Conservation (phyloP, 495 filamentous ascomycete species). For the Bacidia rubella region DNA sequence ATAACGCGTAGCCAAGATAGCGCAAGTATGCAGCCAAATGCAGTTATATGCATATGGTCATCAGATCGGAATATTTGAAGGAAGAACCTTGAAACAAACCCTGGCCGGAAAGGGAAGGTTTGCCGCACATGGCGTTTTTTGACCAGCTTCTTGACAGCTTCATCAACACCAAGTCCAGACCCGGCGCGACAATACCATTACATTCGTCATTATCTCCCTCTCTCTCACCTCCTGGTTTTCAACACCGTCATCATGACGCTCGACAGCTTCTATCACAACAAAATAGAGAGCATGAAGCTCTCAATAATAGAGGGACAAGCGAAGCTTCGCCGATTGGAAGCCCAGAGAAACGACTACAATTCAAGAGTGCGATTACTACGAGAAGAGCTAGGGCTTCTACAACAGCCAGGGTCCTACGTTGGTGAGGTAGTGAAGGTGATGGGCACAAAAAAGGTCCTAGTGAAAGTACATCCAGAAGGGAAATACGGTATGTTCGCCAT, state of each 20-base stretch:
- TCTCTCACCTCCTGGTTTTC: not conserved
- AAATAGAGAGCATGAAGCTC: slow-evolving; percentile 99
- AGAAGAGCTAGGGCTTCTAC: slow-evolving; percentile 90
- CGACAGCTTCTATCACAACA: slow-evolving; percentile 98
- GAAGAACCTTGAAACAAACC: not conserved
- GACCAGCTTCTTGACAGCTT: not conserved
- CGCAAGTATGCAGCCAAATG: not conserved
- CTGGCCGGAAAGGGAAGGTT: not conserved
- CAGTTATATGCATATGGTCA: not conserved
- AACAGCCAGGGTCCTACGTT: slow-evolving; percentile 96
- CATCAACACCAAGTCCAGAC: not conserved
- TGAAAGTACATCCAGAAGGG: slow-evolving; percentile 97
- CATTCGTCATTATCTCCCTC: not conserved
- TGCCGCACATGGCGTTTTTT: not conserved
- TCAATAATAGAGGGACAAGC: slow-evolving; percentile 98
- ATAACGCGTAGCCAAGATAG: not conserved
- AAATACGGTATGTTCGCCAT: slow-evolving; percentile 74
- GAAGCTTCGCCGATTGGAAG: slow-evolving; percentile 84
- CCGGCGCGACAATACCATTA: not conserved
- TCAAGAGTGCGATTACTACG: slow-evolving; percentile 88
- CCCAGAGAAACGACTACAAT: slow-evolving; percentile 98
- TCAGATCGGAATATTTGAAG: not conserved
- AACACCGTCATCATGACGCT: slow-evolving; percentile 66
- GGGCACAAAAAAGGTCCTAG: slow-evolving; percentile 97
- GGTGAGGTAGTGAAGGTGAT: slow-evolving; percentile 99